Evolutionary conservation across 257 asterid species (phyloP).

Genomic region (Gentiana macrophylla): DNA sequence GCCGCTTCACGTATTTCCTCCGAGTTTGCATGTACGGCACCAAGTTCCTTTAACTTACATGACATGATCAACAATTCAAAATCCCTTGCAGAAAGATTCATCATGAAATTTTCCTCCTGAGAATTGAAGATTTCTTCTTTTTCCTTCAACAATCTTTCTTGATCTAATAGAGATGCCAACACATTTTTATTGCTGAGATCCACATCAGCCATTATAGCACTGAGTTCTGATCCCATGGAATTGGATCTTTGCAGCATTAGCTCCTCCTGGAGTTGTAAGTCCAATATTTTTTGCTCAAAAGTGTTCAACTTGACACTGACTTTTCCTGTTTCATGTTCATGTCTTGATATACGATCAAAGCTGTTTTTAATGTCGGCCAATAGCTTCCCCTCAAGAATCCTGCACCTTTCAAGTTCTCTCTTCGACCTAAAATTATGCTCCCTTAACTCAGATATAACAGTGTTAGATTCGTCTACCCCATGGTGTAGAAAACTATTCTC

Average conservation of each 20-base stretch:
- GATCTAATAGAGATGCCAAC: slow-evolving; percentile 45
- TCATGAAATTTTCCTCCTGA: slow-evolving; percentile 46
- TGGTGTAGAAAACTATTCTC: slow-evolving; percentile 80
- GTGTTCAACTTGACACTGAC: slow-evolving; percentile 46
- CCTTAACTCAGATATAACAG: slow-evolving; percentile 55
- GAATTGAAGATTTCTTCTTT: slow-evolving; percentile 36
- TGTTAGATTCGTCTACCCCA: slow-evolving; percentile 68
- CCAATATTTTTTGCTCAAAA: slow-evolving; percentile 62
- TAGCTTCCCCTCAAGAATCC: slow-evolving; percentile 68
- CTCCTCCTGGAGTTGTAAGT: slow-evolving; percentile 72
- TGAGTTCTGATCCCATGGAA: slow-evolving; percentile 68
- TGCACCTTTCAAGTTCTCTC: slow-evolving; percentile 77
- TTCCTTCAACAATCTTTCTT: slow-evolving; percentile 49
- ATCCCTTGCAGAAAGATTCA: slow-evolving; percentile 47
- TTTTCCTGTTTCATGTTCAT: slow-evolving; percentile 67
- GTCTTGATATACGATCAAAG: slow-evolving; percentile 57
- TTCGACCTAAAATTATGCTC: slow-evolving; percentile 59
- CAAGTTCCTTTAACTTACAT: slow-evolving; percentile 43
- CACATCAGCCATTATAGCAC: slow-evolving; percentile 55
- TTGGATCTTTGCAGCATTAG: slow-evolving; percentile 69
- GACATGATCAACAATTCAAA: slow-evolving; percentile 46
- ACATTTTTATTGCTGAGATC: slow-evolving; percentile 48
- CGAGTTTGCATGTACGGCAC: slow-evolving; percentile 25
- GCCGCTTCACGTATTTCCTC: slow-evolving; percentile 35
- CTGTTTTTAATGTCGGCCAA: slow-evolving; percentile 60